Conservation (phyloP, 768 basidiomycete genomes). For the Termitomyces sp. region DNA sequence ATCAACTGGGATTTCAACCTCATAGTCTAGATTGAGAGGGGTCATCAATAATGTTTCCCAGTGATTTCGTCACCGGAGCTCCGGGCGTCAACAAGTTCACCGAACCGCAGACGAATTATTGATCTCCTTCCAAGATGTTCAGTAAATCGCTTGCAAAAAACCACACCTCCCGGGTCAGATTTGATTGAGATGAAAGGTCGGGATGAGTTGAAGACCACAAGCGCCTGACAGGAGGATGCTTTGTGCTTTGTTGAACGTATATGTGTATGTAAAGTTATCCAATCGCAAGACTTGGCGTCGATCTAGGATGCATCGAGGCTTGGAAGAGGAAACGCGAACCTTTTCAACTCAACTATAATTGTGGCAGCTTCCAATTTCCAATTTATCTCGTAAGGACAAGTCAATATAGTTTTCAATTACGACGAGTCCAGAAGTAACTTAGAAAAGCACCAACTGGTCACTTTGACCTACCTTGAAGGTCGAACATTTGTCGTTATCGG, state of each 20-base stretch:
- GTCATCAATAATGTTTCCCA: background rate
- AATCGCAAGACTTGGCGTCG: background rate
- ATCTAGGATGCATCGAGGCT: background rate
- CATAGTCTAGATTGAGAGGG: background rate
- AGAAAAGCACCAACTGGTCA: too few relatives aligned
- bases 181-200: background rate
- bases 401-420: background rate
- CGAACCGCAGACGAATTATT: background rate
- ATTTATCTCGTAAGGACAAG: background rate
- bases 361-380: background rate
- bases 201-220: background rate
- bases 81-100: background rate
- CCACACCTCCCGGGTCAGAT: background rate
- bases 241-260: background rate
- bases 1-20: background rate
- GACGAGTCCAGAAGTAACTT: background rate
- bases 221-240: background rate
- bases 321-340: background rate
- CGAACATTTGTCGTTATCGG: background rate
- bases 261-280: background rate
- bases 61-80: background rate
- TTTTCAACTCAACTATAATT: background rate
- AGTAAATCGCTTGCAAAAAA: background rate
- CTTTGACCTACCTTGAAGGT: background rate
- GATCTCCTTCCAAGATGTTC: background rate